Base-by-base conservation (phyloP, 1,284 basidiomycete genomes). In the Rugosomyces carneus region DNA sequence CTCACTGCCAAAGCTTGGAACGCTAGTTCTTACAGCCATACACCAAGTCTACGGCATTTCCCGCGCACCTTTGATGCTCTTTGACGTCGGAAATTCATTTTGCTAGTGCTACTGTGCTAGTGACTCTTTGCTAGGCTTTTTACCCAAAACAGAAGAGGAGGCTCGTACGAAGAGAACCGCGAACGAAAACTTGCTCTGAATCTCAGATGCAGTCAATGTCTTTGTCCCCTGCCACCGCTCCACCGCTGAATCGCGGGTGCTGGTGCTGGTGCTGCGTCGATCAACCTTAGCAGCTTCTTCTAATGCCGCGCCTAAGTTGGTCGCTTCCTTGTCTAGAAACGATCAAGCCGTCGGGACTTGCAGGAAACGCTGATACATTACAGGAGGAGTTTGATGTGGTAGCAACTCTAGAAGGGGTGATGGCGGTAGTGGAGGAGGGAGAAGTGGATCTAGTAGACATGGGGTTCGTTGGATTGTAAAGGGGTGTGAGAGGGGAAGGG, bases 41-140 rank as follows among this genome's bases (percentile, higher is more conserved):
- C 53, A 18, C 54, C 46, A 26, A 64, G 57, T 43, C 76, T 72
- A 66, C 59, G 56, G 21, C 53, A 48, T 18, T 60, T 80, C 23
- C 58, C 80, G 8, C 55, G 53, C 41, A 54, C 63, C 6, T 50
- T 71, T 15, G 53, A 54, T 3, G 60, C 55, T 13, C 56, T 80
- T 16, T 61, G 60, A 51, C 59, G 10, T 64, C 80, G 29, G 73
- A 79, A 49, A 60, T 73, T 20, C 70, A 77, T 54, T 75, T 77
- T 52, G 50, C 57, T n/a, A 59, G 62, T 40, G 60, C 74, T 15
- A 54, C n/a, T n/a, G n/a, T n/a, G n/a, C n/a, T n/a, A n/a, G 58
- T 15, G 53, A 60, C 13, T 57, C 55, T 20, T 65, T 72, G 43
- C 65, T 67, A 51, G 59, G 64, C n/a, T 60, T 69, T 18, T 64